A percentile compares a stretch with the other conserved stretches of the same genome.
Conservation (phyloP, 1,139 yeast genomes). For the Arxiozyma heterogenica region DNA sequence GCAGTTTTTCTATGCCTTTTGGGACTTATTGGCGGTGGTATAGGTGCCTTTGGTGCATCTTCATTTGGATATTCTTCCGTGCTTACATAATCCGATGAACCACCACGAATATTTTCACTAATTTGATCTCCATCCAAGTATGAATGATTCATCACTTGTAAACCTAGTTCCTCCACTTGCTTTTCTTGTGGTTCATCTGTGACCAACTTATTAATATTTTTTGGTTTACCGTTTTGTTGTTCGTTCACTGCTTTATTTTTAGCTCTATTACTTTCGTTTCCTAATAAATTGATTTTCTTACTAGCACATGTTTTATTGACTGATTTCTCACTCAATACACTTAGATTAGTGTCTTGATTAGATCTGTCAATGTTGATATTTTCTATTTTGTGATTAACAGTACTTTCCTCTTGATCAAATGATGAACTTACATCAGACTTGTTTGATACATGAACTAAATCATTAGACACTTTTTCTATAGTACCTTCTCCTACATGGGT, state of each 20-base stretch:
- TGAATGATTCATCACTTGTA: neutral
- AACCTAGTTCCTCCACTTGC: neutral
- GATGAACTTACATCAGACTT: neutral
- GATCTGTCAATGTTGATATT: neutral
- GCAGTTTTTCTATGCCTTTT: constrained; percentile 1
- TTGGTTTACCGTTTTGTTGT: neutral
- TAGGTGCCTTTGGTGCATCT: neutral
- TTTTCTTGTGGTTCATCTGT: neutral
- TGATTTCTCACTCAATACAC: neutral
- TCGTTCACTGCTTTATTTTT: neutral
- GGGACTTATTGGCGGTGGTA: constrained; percentile 3
- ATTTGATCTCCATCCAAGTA: neutral
- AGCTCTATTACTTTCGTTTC: neutral
- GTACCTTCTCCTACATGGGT: neutral
- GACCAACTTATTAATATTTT: neutral
- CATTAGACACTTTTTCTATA: neutral
- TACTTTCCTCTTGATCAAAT: neutral
- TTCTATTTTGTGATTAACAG: neutral
- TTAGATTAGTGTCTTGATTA: neutral
- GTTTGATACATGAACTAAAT: neutral
- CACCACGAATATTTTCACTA: constrained; percentile 1
- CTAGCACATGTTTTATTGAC: neutral
- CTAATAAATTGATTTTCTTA: neutral
- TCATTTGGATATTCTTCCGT: constrained; percentile 4
- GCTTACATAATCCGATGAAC: constrained; percentile 4